Evolutionary conservation across 2,329 filamentous ascomycete species (phyloP).

Genomic region (Botrytis paeoniae): DNA sequence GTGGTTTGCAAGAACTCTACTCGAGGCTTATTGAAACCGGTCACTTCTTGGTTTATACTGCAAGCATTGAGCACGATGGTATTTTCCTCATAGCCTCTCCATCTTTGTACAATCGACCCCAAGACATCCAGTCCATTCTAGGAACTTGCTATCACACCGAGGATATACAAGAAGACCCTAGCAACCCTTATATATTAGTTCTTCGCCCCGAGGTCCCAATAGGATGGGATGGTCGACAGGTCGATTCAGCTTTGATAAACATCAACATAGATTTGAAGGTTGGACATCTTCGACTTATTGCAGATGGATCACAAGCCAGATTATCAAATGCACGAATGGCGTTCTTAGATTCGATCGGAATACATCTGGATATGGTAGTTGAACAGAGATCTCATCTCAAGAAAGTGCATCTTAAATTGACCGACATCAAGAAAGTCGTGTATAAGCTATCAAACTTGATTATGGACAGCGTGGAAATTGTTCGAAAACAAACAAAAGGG

Average conservation of each 20-base stretch:
- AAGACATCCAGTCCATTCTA: slow-evolving; percentile 82
- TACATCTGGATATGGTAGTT: slow-evolving; percentile 83
- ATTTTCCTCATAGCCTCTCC: slow-evolving; percentile 84
- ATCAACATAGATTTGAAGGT: slow-evolving; percentile 81
- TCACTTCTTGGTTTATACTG: slow-evolving; percentile 81
- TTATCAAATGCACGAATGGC: slow-evolving; percentile 74
- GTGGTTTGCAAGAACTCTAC: slow-evolving; percentile 71
- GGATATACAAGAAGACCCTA: slow-evolving; percentile 68
- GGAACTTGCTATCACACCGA: slow-evolving; percentile 73
- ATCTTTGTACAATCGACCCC: slow-evolving; percentile 67
- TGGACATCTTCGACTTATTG: slow-evolving; percentile 82
- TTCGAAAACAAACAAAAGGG: slow-evolving; percentile 78
- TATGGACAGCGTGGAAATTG: slow-evolving; percentile 96
- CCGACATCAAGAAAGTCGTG: slow-evolving; percentile 91
- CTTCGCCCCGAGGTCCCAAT: slow-evolving; percentile 76
- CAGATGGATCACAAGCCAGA: slow-evolving; percentile 77
- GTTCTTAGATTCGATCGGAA: slow-evolving; percentile 75
- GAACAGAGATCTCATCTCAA: slow-evolving; percentile 92
- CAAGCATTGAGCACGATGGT: slow-evolving; percentile 67
- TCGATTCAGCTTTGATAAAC: slow-evolving; percentile 69
- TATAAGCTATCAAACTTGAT: slow-evolving; percentile 97
- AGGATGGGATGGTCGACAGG: slow-evolving; percentile 75
- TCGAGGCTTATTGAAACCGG: slow-evolving; percentile 77
- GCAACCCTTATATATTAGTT: slow-evolving; percentile 81
- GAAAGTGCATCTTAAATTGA: slow-evolving; percentile 85